Conservation (phyloP, 345 rosid species). For the Salix caprea region DNA sequence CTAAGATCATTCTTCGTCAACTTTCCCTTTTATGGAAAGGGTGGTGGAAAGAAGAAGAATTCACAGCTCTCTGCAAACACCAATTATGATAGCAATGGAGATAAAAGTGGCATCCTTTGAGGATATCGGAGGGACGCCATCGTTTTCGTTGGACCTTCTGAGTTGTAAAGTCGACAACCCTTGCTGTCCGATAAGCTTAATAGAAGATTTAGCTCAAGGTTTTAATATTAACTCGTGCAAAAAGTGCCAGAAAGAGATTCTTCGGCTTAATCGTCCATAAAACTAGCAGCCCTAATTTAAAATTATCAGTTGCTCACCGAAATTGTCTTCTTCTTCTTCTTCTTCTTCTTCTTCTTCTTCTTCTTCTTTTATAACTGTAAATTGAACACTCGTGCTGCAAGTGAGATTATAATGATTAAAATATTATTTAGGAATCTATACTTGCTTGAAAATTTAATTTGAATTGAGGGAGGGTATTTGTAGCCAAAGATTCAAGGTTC, state of each 20-base stretch:
- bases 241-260: background rate
- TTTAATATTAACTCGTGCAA: background rate
- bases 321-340: too few species aligned
- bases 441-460: too few species aligned
- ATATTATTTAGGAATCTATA: too few species aligned
- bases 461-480: too few species aligned
- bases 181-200: background rate
- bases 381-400: background rate
- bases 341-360: too few species aligned
- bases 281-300: too few species aligned
- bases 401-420: too few species aligned
- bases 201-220: background rate
- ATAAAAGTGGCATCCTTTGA: background rate
- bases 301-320: too few species aligned
- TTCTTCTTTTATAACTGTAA: too few species aligned
- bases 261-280: background rate
- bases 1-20: background rate
- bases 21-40: background rate
- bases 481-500: too few species aligned
- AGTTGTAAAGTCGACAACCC: background rate
- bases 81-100: background rate
- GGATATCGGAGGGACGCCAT: slow-evolving; percentile 5
- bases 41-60: background rate
- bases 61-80: background rate
- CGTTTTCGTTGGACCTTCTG: background rate